These are phyloP conservation scores for Tremella mesenterica DNA, from an alignment of 768 basidiomycete species.

Conservation along the genomic window DNA sequence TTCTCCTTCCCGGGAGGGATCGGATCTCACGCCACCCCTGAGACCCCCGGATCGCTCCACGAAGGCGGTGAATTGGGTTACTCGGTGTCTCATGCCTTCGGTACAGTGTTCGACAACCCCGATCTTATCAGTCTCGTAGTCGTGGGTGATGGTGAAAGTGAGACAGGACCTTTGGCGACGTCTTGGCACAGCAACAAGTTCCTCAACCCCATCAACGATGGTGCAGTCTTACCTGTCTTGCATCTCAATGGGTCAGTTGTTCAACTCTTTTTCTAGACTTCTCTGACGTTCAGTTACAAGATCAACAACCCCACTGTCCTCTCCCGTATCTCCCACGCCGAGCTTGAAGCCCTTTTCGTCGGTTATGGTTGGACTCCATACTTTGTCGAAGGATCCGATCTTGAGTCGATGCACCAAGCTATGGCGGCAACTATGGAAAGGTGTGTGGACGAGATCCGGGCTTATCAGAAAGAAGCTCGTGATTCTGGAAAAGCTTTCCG, in stretches of 20 bases:
- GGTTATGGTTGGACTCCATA: conserved; percentile 40
- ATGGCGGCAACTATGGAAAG: conserved; percentile 37
- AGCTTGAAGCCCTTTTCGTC: conserved; percentile 32
- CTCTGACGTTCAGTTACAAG: conserved; percentile 19
- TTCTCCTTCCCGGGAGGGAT: conserved; percentile 74
- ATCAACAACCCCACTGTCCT: conserved; percentile 42
- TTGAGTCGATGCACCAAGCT: conserved; percentile 37
- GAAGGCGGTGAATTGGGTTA: conserved; percentile 88
- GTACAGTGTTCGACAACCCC: conserved; percentile 82
- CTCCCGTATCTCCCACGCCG: conserved; percentile 35
- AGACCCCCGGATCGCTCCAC: conserved; percentile 80
- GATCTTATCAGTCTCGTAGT: conserved; percentile 70
- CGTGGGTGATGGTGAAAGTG: conserved; percentile 69
- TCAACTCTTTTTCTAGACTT: neutral
- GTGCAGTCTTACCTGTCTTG: conserved; percentile 79
- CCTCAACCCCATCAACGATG: conserved; percentile 78
- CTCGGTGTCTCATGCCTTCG: conserved; percentile 64
- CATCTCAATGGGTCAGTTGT: conserved; percentile 85
- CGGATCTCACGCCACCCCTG: conserved; percentile 54
- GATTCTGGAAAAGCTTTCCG: conserved; percentile 35
- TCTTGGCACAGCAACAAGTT: conserved; percentile 78
- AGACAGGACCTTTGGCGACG: conserved; percentile 43
- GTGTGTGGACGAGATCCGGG: conserved; percentile 30
- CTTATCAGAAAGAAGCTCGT: conserved; percentile 34
- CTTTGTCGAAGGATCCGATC: conserved; percentile 40